Evolutionary conservation across 129 eudicot genomes (phyloP), one percentile per base, ranked within the genome.

Genomic region (Arctium minus): DNA sequence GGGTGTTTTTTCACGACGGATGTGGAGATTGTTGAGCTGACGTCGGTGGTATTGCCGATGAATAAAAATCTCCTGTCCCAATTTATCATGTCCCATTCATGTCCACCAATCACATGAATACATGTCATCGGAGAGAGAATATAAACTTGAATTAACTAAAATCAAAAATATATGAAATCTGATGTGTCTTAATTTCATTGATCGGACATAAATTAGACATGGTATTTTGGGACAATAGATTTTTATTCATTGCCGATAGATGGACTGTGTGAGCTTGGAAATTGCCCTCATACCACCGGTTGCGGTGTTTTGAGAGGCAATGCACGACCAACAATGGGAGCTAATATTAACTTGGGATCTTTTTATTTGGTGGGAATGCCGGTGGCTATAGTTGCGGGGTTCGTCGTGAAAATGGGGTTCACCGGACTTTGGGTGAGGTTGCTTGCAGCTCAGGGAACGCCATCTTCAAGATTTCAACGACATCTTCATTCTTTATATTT

Each of bases 291-390:
- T 53, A 94, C 98, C 3, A 82, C 97, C 10, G 98, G 98, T 9
- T 94, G 98, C 38, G 98, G 98, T 31, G 98, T 92, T 8, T 56
- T 94, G 62, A 82, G 98, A 72, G 98, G 98, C 0, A 92, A 96
- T 69, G 97, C 97, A 11, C 73, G 98, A 88, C 98, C 98, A 0
- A 87, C 82, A 0, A 74, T 87, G 11, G 98, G 98, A 2, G 98
- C 98, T 1, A 91, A 94, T 73, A 94, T 94, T 31, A 92, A 94
- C 73, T 81, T 94, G 81, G 97, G 98, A n/a, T 92, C 97, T 12
- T 94, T 94, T 87, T 94, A 94, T 77, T 80, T 92, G 22, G 96
- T 94, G 42, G 98, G 98, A 44, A 90, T 92, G 93, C 98, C 98
- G 35, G 97, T 92, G 78, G 97, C 97, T 4, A 80, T 94, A 17